These are phyloP conservation scores for Diaporthe velutina DNA, from an alignment of 2,329 filamentous ascomycete species.

Conservation along the genomic window DNA sequence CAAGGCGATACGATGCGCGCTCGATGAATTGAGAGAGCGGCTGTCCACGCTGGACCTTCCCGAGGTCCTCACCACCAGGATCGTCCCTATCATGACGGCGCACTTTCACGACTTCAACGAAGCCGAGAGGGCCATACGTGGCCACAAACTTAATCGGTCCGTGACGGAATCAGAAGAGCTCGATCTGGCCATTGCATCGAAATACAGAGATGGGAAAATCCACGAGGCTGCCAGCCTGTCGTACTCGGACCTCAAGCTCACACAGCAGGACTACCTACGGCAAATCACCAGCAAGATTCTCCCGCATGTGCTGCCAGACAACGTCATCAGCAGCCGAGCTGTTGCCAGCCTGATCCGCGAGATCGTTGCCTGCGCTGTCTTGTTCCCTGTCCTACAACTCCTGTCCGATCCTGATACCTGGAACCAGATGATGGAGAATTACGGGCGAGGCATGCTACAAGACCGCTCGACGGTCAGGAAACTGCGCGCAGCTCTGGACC, in stretches of 20 bases:
- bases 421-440: conserved; percentile 96
- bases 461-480: conserved; percentile 96
- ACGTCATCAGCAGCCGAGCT: conserved; percentile 81
- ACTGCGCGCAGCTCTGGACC: conserved; percentile 89
- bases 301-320: conserved; percentile 79
- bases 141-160: conserved; percentile 87
- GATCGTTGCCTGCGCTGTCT: conserved; percentile 91
- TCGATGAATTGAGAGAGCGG: conserved; percentile 79
- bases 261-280: conserved; percentile 91
- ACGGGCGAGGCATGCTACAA: conserved; percentile 87
- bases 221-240: conserved; percentile 88
- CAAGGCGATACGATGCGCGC: conserved; percentile 78
- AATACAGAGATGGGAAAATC: conserved; percentile 89
- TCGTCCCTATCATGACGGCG: conserved; percentile 88
- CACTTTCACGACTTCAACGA: conserved; percentile 93
- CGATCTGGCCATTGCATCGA: conserved; percentile 93
- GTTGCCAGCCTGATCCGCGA: conserved; percentile 88
- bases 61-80: conserved; percentile 82
- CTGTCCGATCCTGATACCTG: conserved; percentile 94
- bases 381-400: conserved; percentile 83
- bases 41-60: conserved; percentile 84
- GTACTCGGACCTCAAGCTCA: conserved; percentile 84
- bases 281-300: conserved; percentile 79
- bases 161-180: conserved; percentile 97
- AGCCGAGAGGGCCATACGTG: conserved; percentile 88